Evolutionary conservation across 192 early-diverging fungal genomes (phyloP), one percentile per base, ranked within the genome.

Genomic region (Podila horticola): DNA sequence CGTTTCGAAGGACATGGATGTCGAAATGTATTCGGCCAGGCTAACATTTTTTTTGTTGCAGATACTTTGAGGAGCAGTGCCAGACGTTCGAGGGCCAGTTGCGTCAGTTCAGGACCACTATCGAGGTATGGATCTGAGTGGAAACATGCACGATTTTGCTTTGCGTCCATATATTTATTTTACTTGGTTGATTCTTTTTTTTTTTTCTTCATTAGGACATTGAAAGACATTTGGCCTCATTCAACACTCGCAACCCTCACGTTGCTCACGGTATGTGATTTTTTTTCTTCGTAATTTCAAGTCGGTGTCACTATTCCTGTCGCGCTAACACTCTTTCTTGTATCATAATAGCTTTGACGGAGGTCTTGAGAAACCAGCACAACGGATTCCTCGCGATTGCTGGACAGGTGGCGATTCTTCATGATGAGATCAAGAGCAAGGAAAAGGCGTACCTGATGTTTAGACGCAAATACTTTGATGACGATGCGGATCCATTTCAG

Each of bases 391-490:
- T 84, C 31, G 66, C 71, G 22, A 67, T 84, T 26, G 67, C 74
- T 29, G 61, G 75, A 60, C 67, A 64, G 29, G 83, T 84, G 6
- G 75, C 83, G 8, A 19, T 57, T 9, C 71, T 84, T 15, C 74
- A 84, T 41, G 83, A 84, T 24, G 71, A 77, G 24, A 70, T 84
- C 66, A 72, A 65, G 36, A 71, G 72, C 51, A 72, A 65, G 38
- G 72, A 84, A 55, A 77, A 84, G n/a, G 74, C 74, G 0, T 84
- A 79, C 20, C 49, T 77, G 3, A 74, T 72, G 71, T 84, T 77
- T 58, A 66, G 75, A 11, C 66, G 72, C 22, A 77, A 72, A 30
- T 75, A 64, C 64, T 84, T 66, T 62, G 75, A 77, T 24, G 83
- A 84, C 29, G 75, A 84, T 0, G 26, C 70, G 17, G 75, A 84